Evolutionary conservation across 108 stramenopile species (phyloP), one percentile per base, ranked within the genome.

Genomic region (Discostella stelligeroides): DNA sequence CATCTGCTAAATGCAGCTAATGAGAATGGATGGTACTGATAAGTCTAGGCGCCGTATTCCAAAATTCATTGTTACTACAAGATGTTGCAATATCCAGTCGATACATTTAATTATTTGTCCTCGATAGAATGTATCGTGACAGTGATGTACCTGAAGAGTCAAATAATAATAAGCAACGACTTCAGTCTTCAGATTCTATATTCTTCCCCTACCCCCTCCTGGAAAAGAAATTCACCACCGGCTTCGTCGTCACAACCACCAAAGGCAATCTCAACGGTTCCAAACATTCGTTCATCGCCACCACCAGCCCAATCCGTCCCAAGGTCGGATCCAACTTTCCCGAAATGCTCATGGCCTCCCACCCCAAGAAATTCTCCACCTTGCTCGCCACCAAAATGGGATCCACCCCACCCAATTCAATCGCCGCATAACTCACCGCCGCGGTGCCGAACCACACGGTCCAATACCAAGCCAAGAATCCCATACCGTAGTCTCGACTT

Each of bases 221-320:
- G 37, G 50, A 75, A 37, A 92, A 73, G 20, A 68, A 43, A 53
- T 95, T 85, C 37, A 95, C 84, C 30, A 92, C 79, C 10, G 94
- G 94, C 57, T 88, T 95, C 4, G 92, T 84, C n/a, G 94, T 92
- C 47, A 88, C 61, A 28, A 95, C 88, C 0, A 95, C 94, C 43
- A 95, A 60, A 0, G 91, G 91, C 46, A 92, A 63, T 46, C 94
- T 82, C 29, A 95, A 38, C 27, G 88, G 88, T 65, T 95, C 94
- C 68, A 92, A 59, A 50, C 89, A 72, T 68, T 95, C 94, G 68
- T 95, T 95, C 27, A 90, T 43, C 5, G 85, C 85, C 66, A 95
- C 30, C 13, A 82, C 84, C 56, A 95, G 30, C 20, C 90, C 94
- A 30, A 92, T 76, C 47, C 85, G 82, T 47, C 94, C 94, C 24